Percentiles rank a stretch among this genome's conserved stretches.
Evolutionary conservation across 148 eudicot genomes (phyloP).

Genomic region (Nyssa sinensis): DNA sequence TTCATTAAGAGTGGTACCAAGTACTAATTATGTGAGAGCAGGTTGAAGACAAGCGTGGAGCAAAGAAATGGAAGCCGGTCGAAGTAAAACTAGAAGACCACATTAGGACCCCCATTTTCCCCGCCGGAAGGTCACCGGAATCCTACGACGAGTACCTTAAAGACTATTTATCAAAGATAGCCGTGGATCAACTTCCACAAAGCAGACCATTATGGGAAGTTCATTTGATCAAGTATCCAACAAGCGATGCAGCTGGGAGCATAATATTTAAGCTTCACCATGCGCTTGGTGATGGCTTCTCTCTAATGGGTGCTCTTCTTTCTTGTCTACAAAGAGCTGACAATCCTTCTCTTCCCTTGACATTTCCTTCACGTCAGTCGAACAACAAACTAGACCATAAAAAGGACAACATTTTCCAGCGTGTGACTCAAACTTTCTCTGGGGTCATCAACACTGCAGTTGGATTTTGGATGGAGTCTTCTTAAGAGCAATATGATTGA

Average conservation of each 20-base stretch:
- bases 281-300: conserved; percentile 80
- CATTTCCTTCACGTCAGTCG: conserved; percentile 45
- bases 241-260: conserved; percentile 61
- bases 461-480: conserved; percentile 68
- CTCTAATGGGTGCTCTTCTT: conserved; percentile 87
- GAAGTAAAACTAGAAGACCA: conserved; percentile 36
- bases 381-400: not conserved
- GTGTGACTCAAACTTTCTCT: conserved; percentile 7
- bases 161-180: conserved; percentile 22
- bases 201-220: conserved; percentile 31
- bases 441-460: conserved; percentile 25
- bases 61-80: conserved; percentile 47
- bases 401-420: not conserved
- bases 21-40: conserved; percentile 6
- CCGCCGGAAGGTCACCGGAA: conserved; percentile 14
- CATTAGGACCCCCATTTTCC: conserved; percentile 18
- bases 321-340: conserved; percentile 77
- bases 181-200: conserved; percentile 45
- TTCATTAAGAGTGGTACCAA: too few species aligned
- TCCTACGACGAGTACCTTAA: conserved; percentile 17
- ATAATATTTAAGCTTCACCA: conserved; percentile 81
- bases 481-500: conserved; percentile 53
- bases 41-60: conserved; percentile 24
- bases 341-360: conserved; percentile 61
- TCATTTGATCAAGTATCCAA: conserved; percentile 48